These are phyloP conservation scores for Phaeotremella skinneri DNA, from an alignment of 768 basidiomycete genomes.

Conservation along the genomic window DNA sequence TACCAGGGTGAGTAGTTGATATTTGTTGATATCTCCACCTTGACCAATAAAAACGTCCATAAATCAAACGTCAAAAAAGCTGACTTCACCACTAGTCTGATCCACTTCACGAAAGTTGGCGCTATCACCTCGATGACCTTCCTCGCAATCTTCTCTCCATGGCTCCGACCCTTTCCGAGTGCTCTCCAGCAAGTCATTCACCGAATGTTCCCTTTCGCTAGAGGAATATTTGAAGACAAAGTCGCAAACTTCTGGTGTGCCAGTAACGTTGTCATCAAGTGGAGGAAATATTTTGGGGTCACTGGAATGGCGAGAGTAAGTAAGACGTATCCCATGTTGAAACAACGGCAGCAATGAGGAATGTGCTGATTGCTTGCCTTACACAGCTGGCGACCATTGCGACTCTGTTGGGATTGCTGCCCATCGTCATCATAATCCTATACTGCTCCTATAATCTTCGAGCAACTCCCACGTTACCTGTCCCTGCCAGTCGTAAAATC, in stretches of 20 bases:
- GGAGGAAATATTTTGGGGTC: conserved; percentile 56
- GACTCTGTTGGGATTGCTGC: conserved; percentile 69
- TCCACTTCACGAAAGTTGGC: conserved; percentile 67
- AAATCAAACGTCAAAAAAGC: not conserved
- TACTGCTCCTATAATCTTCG: conserved; percentile 27
- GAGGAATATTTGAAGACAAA: conserved; percentile 56
- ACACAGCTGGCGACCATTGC: conserved; percentile 60
- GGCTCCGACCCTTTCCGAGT: conserved; percentile 58
- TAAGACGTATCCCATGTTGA: not conserved
- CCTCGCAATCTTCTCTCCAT: conserved; percentile 70
- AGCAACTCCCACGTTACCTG: not conserved
- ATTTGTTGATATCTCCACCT: too few species aligned
- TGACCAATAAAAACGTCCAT: not conserved
- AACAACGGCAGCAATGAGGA: not conserved
- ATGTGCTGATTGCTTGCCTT: not conserved
- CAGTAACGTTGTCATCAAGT: conserved; percentile 82
- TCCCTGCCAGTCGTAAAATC: not conserved
- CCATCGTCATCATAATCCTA: conserved; percentile 45
- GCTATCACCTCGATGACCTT: conserved; percentile 65
- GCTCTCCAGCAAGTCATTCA: conserved; percentile 61
- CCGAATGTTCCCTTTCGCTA: conserved; percentile 86
- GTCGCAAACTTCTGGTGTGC: conserved; percentile 99
- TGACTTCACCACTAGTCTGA: conserved; percentile 32
- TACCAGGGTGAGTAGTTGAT: conserved; percentile 68
- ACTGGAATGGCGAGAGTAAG: conserved; percentile 33